phyloP scores from a whole-genome alignment of 495 filamentous ascomycete species.

The Cercophora sp. region DNA sequence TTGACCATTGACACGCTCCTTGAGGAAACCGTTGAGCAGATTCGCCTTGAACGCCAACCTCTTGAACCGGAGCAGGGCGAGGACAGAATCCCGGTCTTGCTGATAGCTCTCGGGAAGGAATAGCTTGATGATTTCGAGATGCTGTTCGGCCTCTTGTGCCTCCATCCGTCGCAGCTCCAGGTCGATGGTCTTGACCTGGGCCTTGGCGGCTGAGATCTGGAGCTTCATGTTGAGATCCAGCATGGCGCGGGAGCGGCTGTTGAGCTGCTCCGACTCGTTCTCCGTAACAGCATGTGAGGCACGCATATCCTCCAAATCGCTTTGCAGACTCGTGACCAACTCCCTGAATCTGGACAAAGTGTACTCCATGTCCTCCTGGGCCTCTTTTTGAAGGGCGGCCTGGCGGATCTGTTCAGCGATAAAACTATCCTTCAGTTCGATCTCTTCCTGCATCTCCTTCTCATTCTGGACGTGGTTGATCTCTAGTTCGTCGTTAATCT shows the following conservation, averaged over 20 bases:
- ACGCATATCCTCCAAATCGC: constrained; percentile 84
- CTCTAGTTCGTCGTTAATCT: constrained; percentile 91
- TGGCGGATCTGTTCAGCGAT: constrained; percentile 72
- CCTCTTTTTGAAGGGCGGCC: constrained; percentile 62
- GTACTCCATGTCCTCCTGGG: constrained; percentile 83
- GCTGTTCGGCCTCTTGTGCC: constrained; percentile 82
- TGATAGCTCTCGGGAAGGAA: constrained; percentile 89
- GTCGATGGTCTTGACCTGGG: constrained; percentile 90
- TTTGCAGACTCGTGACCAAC: constrained; percentile 79
- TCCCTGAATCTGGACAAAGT: constrained; percentile 83
- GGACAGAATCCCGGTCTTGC: constrained; percentile 72
- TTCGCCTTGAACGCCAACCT: constrained; percentile 84
- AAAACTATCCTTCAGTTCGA: constrained; percentile 74
- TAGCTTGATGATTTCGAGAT: constrained; percentile 77
- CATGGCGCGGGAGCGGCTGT: constrained; percentile 81
- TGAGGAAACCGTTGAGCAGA: constrained; percentile 73
- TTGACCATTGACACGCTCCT: constrained; percentile 62
- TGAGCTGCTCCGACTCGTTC: constrained; percentile 82
- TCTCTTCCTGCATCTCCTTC: constrained; percentile 89
- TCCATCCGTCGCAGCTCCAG: constrained; percentile 83
- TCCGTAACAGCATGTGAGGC: constrained; percentile 89
- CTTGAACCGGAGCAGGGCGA: constrained; percentile 81
- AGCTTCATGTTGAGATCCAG: constrained; percentile 94
- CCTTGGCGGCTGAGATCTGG: constrained; percentile 80
- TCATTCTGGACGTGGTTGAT: constrained; percentile 88